Evolutionary conservation across 495 filamentous ascomycete species (phyloP).

Genomic region (Wilcoxina mikolae): DNA sequence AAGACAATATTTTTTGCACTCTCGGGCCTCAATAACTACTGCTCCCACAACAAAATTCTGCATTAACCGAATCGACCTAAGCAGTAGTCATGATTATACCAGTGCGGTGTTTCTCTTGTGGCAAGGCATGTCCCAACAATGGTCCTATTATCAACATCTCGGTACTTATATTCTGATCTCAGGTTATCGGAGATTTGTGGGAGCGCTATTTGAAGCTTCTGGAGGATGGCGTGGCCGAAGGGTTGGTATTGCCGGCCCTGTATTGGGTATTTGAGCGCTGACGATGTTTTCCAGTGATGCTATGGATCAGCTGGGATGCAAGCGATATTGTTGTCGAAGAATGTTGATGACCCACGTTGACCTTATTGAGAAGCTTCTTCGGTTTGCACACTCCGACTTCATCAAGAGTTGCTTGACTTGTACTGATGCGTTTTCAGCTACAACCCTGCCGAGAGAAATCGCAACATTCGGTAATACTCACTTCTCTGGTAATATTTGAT

Average conservation of each 20-base stretch:
- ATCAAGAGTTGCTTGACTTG: neutral
- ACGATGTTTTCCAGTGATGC: slow-evolving; percentile 49
- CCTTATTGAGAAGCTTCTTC: slow-evolving; percentile 91
- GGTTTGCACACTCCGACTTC: slow-evolving; percentile 40
- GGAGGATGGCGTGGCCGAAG: slow-evolving; percentile 47
- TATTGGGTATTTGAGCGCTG: neutral
- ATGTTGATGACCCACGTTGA: slow-evolving; percentile 99
- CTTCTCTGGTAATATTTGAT: no score
- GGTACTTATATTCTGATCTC: neutral
- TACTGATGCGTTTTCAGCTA: slow-evolving; percentile 12
- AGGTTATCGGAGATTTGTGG: slow-evolving; percentile 97
- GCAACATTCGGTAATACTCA: no score
- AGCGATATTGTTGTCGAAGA: slow-evolving; percentile 90
- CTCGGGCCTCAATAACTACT: no score
- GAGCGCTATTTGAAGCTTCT: slow-evolving; percentile 79
- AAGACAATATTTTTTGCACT: no score
- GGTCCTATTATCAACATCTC: neutral
- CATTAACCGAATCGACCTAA: no score
- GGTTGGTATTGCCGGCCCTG: slow-evolving; percentile 9
- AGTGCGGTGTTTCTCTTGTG: slow-evolving; percentile 95
- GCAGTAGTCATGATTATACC: slow-evolving; percentile 80
- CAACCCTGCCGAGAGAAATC: slow-evolving; percentile 22
- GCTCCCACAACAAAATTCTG: no score
- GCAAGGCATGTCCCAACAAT: slow-evolving; percentile 50
- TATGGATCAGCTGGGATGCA: slow-evolving; percentile 83